A percentile compares a stretch with the other conserved stretches of the same genome.
Conservation (phyloP, 1,284 basidiomycete species). For the Trichosporon faecale region DNA sequence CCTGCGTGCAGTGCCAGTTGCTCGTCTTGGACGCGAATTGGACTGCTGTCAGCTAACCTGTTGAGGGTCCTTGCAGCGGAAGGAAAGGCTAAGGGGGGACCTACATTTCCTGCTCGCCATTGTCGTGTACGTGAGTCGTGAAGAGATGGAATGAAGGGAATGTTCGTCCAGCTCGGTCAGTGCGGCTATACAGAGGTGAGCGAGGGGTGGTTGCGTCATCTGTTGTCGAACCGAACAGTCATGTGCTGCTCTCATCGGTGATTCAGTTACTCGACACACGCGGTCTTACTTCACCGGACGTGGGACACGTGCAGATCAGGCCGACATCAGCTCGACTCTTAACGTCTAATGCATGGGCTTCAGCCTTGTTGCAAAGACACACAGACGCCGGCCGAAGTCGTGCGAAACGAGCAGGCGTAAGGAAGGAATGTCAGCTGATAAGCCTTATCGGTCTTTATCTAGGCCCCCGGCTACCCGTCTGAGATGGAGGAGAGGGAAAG, state of each 20-base stretch:
- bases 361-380: no score
- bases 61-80: no score
- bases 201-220: not conserved
- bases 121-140: not conserved
- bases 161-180: not conserved
- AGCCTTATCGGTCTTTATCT: not conserved
- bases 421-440: not conserved
- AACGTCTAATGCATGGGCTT: no score
- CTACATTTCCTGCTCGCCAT: not conserved
- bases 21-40: not conserved
- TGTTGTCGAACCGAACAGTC: not conserved
- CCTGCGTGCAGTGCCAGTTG: slow-evolving; percentile 9
- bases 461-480: not conserved
- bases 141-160: not conserved
- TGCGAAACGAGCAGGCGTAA: no score
- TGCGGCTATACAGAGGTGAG: not conserved
- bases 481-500: not conserved
- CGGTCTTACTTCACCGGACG: not conserved
- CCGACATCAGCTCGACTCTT: no score
- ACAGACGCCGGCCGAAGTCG: no score
- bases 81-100: not conserved
- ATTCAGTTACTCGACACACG: not conserved
- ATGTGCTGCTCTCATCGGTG: not conserved
- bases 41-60: not conserved
- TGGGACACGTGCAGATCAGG: not conserved